These are phyloP conservation scores for Dioscorea cayenensis DNA, from an alignment of 116 monocot genomes.

Conservation along the genomic window DNA sequence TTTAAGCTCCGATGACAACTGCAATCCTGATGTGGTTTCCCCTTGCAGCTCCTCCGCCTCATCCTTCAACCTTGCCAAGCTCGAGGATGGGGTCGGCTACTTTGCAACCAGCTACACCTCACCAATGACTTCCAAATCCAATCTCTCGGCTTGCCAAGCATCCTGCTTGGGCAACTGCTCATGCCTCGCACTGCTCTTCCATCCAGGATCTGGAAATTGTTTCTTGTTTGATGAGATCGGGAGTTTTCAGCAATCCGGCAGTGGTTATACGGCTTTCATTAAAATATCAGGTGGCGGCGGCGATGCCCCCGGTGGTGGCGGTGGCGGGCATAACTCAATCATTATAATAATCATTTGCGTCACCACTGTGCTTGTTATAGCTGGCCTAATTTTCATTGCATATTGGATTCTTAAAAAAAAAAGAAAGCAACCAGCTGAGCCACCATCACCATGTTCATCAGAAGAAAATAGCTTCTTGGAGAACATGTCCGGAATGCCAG, in stretches of 20 bases:
- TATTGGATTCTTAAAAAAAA: constrained; percentile 20
- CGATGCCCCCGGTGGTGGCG: neutral
- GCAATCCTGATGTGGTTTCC: constrained; percentile 27
- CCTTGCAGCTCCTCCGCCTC: constrained; percentile 20
- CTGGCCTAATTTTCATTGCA: constrained; percentile 23
- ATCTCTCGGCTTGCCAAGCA: constrained; percentile 33
- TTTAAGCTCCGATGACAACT: constrained; percentile 19
- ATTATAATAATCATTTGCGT: constrained; percentile 28
- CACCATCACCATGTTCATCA: constrained; percentile 26
- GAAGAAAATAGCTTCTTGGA: constrained; percentile 50
- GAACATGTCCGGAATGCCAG: constrained; percentile 41
- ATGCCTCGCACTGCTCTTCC: constrained; percentile 54
- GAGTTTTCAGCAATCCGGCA: constrained; percentile 30
- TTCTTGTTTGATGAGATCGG: constrained; percentile 66
- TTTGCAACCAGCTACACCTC: constrained; percentile 37
- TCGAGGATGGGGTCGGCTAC: constrained; percentile 48
- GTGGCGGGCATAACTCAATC: constrained; percentile 9
- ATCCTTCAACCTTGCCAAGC: constrained; percentile 19
- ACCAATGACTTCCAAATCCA: constrained; percentile 16
- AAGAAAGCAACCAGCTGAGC: constrained; percentile 16
- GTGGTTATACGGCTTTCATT: constrained; percentile 18
- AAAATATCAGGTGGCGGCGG: constrained; percentile 26
- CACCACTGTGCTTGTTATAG: constrained; percentile 28
- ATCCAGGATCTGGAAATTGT: constrained; percentile 34
- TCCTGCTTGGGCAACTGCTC: constrained; percentile 62